phyloP scores from a whole-genome alignment of 306 rosid genomes.

The Casuarina cunninghamiana region DNA sequence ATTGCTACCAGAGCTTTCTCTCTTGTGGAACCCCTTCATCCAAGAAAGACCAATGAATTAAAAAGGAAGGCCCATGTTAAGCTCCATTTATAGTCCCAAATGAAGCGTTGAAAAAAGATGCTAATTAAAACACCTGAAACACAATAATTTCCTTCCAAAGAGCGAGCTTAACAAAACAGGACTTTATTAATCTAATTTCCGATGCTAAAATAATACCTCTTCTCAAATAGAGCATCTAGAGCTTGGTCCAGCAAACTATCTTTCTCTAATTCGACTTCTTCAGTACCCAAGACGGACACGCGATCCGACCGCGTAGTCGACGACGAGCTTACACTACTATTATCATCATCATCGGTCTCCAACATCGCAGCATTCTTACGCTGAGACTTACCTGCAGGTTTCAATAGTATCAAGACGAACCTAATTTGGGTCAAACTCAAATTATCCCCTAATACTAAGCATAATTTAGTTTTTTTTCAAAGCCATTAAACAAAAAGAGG shows the following conservation, averaged over 20 bases:
- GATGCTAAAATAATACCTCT: constrained; percentile 52
- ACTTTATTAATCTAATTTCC: not conserved
- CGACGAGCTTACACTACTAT: constrained; percentile 75
- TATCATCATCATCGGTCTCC: constrained; percentile 71
- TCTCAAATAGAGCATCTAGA: constrained; percentile 77
- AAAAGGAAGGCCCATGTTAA: not conserved
- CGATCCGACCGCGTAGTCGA: constrained; percentile 72
- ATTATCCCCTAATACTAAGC: not conserved
- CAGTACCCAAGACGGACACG: constrained; percentile 49
- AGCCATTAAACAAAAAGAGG: too few species aligned
- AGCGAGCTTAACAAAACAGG: not conserved
- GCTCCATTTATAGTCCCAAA: not conserved
- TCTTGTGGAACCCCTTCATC: constrained; percentile 77
- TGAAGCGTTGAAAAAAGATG: not conserved
- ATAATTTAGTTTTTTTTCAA: not conserved
- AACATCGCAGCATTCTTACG: constrained; percentile 65
- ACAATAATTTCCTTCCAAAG: not conserved
- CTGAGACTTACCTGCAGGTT: constrained; percentile 65
- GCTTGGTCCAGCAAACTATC: constrained; percentile 82
- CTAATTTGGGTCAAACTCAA: not conserved
- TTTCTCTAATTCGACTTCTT: constrained; percentile 62
- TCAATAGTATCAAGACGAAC: constrained; percentile 12
- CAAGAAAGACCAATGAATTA: constrained; percentile 1
- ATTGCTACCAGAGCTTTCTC: constrained; percentile 70
- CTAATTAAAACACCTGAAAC: not conserved